Evolutionary conservation across 1,139 yeast species (phyloP).

Genomic region (Eremothecium coryli): DNA sequence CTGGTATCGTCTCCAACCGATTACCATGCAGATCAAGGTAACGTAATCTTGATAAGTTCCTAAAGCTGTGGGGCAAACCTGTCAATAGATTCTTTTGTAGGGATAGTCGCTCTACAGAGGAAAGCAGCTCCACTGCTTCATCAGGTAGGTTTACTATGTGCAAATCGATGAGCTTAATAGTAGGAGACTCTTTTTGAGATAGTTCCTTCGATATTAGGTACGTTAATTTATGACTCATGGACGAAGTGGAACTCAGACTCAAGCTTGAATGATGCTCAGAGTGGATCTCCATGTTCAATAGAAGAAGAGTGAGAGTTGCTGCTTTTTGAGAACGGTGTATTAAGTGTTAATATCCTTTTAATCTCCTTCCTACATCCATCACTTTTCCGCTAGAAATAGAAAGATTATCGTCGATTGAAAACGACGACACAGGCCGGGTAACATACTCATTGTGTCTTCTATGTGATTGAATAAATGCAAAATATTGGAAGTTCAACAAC

Average conservation of each 20-base stretch:
- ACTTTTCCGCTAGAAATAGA: no score
- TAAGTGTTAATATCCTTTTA: background rate
- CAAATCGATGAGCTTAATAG: slow-evolving; percentile 25
- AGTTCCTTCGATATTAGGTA: slow-evolving; percentile 8
- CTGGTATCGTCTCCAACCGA: slow-evolving; percentile 45
- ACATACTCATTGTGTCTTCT: no score
- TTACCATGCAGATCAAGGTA: slow-evolving; percentile 64
- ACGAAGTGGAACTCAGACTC: background rate
- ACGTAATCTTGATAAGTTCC: slow-evolving; percentile 39
- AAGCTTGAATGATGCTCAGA: background rate
- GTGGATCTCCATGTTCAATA: background rate
- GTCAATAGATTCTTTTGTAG: slow-evolving; percentile 44
- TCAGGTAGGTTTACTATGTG: slow-evolving; percentile 20
- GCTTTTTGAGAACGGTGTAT: background rate
- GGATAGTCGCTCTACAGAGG: slow-evolving; percentile 44
- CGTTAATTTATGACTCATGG: slow-evolving; percentile 5
- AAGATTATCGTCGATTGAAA: no score
- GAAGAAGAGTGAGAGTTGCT: no score
- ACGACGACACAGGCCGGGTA: no score
- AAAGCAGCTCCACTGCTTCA: slow-evolving; percentile 36
- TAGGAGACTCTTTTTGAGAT: slow-evolving; percentile 15
- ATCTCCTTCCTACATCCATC: no score
- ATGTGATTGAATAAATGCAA: no score
- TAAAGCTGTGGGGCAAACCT: slow-evolving; percentile 42
- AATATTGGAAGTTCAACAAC: no score